Evolutionary conservation across 352 stramenopile species (phyloP), one percentile per base, ranked within the genome.

Genomic region (Pythium scleroteichum): DNA sequence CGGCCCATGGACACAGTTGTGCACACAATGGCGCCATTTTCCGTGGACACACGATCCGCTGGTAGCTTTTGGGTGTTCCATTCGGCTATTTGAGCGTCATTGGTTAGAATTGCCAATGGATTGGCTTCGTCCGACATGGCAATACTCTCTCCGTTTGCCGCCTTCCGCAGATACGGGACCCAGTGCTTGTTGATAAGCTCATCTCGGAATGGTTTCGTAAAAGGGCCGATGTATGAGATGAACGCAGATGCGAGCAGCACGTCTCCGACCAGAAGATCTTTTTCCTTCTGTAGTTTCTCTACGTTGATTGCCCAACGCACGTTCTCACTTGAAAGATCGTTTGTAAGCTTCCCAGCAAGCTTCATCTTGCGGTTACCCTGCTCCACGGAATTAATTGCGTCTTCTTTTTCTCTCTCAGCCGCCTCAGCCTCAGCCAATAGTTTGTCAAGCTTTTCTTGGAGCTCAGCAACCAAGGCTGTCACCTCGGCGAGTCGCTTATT

Each of bases 141-240:
- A 29, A 97, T 96, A 17, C 78, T 90, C 62, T 94, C 79, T 16
- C 85, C 86, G 16, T 82, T 87, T 0, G 92, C 87, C 10, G 92
- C 91, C 62, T 93, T 96, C 4, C 81, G 68, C 14, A 98, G 59
- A 56, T 90, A 98, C 3, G 90, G 90, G 9, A 97, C 80, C 85
- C 96, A 98, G 59, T 97, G 82, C 47, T 97, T 92, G 66, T 90
- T 91, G 57, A 98, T 95, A 5, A 98, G 78, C 51, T 97, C 87
- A 59, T 98, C 90, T 22, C 95, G 88, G 71, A 98, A 98, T 0
- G 85, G 78, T 57, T 98, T 98, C 2, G 93, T 98, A 65, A 98
- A 98, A 2, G 95, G 95, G 0, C 94, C 95, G 46, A 97, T 96
- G 70, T 98, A 98, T 44, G 90, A 98, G 63, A 98, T 98, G 67